These are phyloP conservation scores for Fusarium sp. DNA, from an alignment of 2,329 filamentous ascomycete species.

Conservation along the genomic window DNA sequence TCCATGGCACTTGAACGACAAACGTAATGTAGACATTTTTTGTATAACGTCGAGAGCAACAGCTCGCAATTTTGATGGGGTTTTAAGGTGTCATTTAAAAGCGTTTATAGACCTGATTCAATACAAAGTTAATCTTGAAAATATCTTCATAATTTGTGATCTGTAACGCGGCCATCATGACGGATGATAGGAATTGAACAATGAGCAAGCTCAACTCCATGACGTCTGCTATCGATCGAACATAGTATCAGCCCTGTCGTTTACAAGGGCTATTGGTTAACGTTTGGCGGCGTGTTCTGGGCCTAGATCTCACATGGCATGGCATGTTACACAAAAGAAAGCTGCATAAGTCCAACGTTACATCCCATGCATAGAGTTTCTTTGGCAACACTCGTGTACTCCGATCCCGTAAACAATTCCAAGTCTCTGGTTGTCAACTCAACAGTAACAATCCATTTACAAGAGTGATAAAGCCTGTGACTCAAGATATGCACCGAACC, in stretches of 20 bases:
- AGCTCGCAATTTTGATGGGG: conserved; percentile 26
- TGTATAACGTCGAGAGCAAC: conserved; percentile 27
- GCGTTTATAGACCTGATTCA: conserved; percentile 38
- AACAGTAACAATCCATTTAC: background rate
- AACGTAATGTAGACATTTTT: conserved; percentile 40
- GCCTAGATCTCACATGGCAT: conserved; percentile 14
- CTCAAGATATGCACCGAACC: background rate
- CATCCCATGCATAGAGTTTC: conserved; percentile 4
- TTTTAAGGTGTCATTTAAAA: conserved; percentile 37
- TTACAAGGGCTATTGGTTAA: conserved; percentile 1
- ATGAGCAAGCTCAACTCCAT: conserved; percentile 17
- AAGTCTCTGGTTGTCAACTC: background rate
- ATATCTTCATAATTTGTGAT: background rate
- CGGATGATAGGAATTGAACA: background rate
- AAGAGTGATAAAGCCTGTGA: background rate
- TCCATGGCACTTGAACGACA: conserved; percentile 27
- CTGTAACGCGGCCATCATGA: background rate
- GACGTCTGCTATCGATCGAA: conserved; percentile 4
- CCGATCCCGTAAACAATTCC: background rate
- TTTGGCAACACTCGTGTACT: background rate
- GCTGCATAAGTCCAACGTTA: conserved; percentile 15
- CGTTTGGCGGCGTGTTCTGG: conserved; percentile 19
- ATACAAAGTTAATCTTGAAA: conserved; percentile 15
- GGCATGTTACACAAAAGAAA: conserved; percentile 11
- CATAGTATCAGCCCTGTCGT: conserved; percentile 14